Percentiles rank a stretch among this genome's conserved stretches.
Conservation (phyloP, 1,284 basidiomycete species). For the Irpex sp. region DNA sequence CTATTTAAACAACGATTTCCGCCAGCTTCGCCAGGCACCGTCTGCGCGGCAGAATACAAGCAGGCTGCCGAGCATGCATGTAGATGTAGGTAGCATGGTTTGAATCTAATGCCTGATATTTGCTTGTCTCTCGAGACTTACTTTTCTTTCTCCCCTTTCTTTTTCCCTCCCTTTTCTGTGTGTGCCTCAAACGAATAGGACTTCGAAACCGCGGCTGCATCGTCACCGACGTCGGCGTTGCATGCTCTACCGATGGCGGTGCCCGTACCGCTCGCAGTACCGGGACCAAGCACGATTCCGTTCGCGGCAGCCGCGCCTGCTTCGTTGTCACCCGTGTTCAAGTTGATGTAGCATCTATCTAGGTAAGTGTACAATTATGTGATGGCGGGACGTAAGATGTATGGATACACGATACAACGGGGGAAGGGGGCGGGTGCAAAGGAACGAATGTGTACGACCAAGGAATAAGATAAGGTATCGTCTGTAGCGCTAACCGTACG, state of each 20-base stretch:
- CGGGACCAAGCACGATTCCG: constrained; percentile 6
- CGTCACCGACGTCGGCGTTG: constrained; percentile 25
- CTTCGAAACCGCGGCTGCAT: constrained; percentile 24
- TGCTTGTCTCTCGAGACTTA: not conserved
- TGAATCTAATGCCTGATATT: constrained; percentile 11
- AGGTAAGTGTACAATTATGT: constrained; percentile 22
- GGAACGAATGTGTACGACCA: constrained; percentile 5
- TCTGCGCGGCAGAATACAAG: constrained; percentile 73
- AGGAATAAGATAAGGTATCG: constrained; percentile 1
- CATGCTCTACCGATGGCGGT: constrained; percentile 20
- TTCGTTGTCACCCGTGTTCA: constrained; percentile 24
- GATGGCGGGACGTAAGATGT: constrained; percentile 11
- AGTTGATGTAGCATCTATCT: constrained; percentile 8
- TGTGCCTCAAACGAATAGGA: constrained; percentile 18
- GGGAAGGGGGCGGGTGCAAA: not conserved
- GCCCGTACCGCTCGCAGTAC: constrained; percentile 5
- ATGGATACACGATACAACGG: constrained; percentile 16
- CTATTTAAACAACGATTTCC: constrained; percentile 71
- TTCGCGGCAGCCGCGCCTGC: constrained; percentile 20
- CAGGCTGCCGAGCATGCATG: constrained; percentile 75
- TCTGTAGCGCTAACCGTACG: constrained; percentile 11
- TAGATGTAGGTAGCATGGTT: constrained; percentile 47
- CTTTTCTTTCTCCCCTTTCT: not conserved
- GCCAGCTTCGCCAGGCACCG: constrained; percentile 60
- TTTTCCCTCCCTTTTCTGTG: not conserved